A percentile compares a stretch with the other conserved stretches of the same genome.
Conservation (phyloP, 441 rosid species). For the Raphanus hybrid region DNA sequence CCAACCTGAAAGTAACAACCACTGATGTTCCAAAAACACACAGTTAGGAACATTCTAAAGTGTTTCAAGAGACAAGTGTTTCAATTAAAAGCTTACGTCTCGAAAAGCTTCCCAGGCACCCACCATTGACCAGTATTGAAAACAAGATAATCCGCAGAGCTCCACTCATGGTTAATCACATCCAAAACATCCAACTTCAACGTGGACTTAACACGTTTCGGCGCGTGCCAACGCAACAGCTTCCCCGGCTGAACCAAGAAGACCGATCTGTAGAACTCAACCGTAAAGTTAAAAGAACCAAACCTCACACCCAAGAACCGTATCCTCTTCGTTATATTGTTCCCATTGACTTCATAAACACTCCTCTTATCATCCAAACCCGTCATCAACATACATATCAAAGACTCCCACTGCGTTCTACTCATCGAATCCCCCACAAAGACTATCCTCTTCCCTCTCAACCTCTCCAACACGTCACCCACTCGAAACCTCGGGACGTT, state of each 20-base stretch:
- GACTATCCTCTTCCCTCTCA: slow-evolving; percentile 66
- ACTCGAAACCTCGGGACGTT: slow-evolving; percentile 60
- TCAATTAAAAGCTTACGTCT: too few relatives aligned
- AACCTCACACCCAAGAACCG: slow-evolving; percentile 71
- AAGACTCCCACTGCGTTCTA: slow-evolving; percentile 87
- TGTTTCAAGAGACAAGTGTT: too few relatives aligned
- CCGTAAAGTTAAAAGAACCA: slow-evolving; percentile 62
- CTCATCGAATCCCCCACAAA: slow-evolving; percentile 88
- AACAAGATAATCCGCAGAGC: slow-evolving; percentile 65
- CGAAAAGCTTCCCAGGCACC: slow-evolving; percentile 82
- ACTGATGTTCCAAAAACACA: slow-evolving; percentile 52
- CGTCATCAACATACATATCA: slow-evolving; percentile 77
- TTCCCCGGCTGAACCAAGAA: slow-evolving; percentile 75
- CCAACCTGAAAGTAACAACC: slow-evolving; percentile 85
- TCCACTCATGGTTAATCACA: slow-evolving; percentile 66
- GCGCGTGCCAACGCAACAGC: slow-evolving; percentile 57
- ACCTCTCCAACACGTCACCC: slow-evolving; percentile 46
- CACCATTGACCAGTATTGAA: slow-evolving; percentile 94
- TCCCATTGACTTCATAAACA: slow-evolving; percentile 76
- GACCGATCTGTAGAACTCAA: slow-evolving; percentile 78
- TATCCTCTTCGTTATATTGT: slow-evolving; percentile 70
- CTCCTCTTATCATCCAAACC: slow-evolving; percentile 70
- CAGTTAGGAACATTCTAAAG: too few relatives aligned
- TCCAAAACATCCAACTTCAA: slow-evolving; percentile 69
- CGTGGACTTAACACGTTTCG: slow-evolving; percentile 65